Percentiles rank a stretch among this genome's conserved stretches.
Evolutionary conservation across 2,329 filamentous ascomycete species (phyloP).

Genomic region (Onygena corvina): DNA sequence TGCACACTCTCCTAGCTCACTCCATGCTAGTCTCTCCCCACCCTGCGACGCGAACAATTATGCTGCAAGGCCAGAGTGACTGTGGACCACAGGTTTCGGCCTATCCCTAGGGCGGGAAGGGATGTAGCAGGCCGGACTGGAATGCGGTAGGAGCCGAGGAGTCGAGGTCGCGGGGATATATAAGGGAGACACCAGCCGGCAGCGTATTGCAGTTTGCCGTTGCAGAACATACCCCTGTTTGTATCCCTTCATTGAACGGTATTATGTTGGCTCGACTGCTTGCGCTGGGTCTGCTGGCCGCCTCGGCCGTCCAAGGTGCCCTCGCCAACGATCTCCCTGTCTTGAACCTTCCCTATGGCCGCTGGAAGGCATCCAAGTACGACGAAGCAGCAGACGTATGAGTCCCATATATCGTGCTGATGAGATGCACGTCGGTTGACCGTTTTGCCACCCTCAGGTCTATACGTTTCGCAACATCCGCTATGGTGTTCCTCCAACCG

Average conservation of each 20-base stretch:
- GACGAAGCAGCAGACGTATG: constrained; percentile 23
- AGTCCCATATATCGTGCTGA: background rate
- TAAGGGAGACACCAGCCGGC: no score
- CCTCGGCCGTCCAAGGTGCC: background rate
- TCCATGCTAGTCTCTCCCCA: no score
- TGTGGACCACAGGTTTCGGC: no score
- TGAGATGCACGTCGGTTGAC: background rate
- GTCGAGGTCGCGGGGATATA: no score
- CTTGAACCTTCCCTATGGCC: constrained; percentile 26
- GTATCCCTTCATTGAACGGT: background rate
- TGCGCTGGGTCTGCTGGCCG: background rate
- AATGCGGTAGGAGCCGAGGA: no score
- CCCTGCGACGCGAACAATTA: no score
- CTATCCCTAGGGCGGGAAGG: no score
- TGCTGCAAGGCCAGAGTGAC: no score
- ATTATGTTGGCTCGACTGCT: background rate
- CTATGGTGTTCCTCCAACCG: constrained; percentile 34
- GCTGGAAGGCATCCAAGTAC: constrained; percentile 24
- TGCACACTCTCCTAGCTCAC: no score
- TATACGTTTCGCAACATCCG: constrained; percentile 36
- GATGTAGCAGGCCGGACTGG: no score
- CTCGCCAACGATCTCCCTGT: constrained; percentile 1
- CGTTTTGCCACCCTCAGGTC: constrained; percentile 15
- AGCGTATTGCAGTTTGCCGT: no score
- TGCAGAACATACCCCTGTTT: background rate